Evolutionary conservation across 306 rosid genomes (phyloP), one percentile per base, ranked within the genome.

Genomic region (Aeschynomene evenia): DNA sequence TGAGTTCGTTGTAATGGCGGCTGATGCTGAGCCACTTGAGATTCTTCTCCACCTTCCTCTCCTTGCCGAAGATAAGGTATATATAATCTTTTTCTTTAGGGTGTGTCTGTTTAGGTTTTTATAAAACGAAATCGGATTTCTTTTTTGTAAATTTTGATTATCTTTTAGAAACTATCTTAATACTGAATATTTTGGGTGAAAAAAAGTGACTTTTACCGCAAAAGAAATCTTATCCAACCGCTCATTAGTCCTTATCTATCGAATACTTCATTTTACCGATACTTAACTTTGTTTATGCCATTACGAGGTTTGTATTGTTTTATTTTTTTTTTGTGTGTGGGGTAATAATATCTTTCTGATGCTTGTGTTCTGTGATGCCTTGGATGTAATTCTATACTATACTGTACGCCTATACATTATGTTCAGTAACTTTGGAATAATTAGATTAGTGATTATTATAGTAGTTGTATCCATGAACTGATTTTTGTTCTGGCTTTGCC

Each of bases 21-120:
- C 96, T 1, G 97, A 94, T 36, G 71, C 95, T 6, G 96, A 91
- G 66, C 99, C 99, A 0, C 92, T 91, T 39, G 96, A 94, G 87
- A 94, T 91, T 63, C 95, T 94, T 63, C 95, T 91, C 2, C 96
- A 91, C 70, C 96, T 91, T 67, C 99, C 97, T 33, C 77, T 94
- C 0, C 80, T 94, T 34, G 95, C 97, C 3, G 95, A 91, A 76
- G 99, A 94, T 29, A 94, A 94, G 95, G 98, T 94, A 56, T 11
- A 3, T 1, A 7, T 7, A 2, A 7, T 4, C 29, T 9, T 1
- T 48, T 48, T 9, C 7, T 8, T 18, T n/a, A n/a, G n/a, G n/a
- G n/a, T n/a, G n/a, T n/a, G n/a, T n/a, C n/a, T n/a, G n/a, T n/a
- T n/a, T n/a, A n/a, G n/a, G n/a, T n/a, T n/a, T n/a, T n/a, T n/a